Evolutionary conservation across 2,329 filamentous ascomycete genomes (phyloP), one percentile per base, ranked within the genome.

Genomic region (Ophiostoma fasciatum): DNA sequence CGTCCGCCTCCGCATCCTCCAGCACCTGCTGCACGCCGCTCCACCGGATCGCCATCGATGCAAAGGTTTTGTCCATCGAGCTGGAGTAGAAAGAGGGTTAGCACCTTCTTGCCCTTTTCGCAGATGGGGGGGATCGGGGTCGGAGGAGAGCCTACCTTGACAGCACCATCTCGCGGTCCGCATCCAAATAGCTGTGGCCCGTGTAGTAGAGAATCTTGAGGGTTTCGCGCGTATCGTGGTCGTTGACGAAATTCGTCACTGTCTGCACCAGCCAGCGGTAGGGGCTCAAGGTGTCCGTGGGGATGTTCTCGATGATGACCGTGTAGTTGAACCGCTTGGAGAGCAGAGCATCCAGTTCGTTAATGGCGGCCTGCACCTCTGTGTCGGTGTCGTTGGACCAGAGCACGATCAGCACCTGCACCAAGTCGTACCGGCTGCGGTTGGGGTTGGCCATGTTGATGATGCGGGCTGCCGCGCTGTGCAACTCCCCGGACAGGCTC

Each of bases 161-260:
- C 28, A 74, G 54, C 22, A 71, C 59, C 66, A 73, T 71, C 43
- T 73, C 66, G 30, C 67, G 58, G 37, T 72, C 64, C 7, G 57
- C 59, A 43, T 74, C 65, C 19, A 74, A 53, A 44, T 63, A 68
- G 28, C 63, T 70, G 38, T 66, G 59, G 7, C 70, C 70, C 12
- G 60, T 63, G 45, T 74, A 74, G 48, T 70, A 73, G 31, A 74
- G 61, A 37, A 74, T 63, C 46, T 74, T 74, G 38, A 74, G 49
- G 15, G 67, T 62, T 45, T 74, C 68, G 28, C 69, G 63, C 35
- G 64, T 60, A 42, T 74, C 67, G 27, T 59, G 58, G 19, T 64
- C 60, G 37, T 67, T 65, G 31, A 66, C 59, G 49, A 73, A 74
- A 28, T 64, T 59, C 39, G 61, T 63, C 19, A 73, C 60, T 31